Base-by-base conservation (phyloP, 2,329 filamentous ascomycete species). In the Colletotrichum trifolii region DNA sequence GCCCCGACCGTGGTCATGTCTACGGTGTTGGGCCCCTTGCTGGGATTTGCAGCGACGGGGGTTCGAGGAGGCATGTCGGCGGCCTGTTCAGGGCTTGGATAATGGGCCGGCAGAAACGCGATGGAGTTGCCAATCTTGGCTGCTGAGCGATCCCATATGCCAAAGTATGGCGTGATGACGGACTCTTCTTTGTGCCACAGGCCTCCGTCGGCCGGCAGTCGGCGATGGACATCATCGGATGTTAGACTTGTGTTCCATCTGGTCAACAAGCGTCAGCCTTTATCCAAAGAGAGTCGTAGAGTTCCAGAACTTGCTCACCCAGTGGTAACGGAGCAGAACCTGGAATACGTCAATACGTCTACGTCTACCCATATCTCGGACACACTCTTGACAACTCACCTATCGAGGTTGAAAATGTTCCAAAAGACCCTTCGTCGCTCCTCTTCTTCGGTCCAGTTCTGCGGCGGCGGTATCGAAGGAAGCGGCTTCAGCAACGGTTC, bases 141-240 rank as follows among this genome's bases (percentile, higher is more conserved):
- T 0, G 72, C 72, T 0, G 79, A 78, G 6, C 74, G 72, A 43
- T 83, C 80, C 76, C 79, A 81, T 8, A 83, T 81, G 1, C 80
- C 79, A 13, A 83, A 81, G 58, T 76, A 83, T 0, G 81, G 80
- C 0, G 81, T 81, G 1, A 69, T 64, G 0, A 81, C 77, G 0
- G 78, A 71, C 64, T 80, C 67, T 64, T 76, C 71, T 49, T 76
- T 74, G 15, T 76, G 73, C 81, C 81, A 83, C 4, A 77, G 68
- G 0, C 72, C 74, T 1, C 81, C 81, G 33, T 82, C 80, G 7
- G 75, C 75, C 0, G 75, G 75, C 0, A 77, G 60, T 10, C 75
- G 67, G 25, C 73, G 68, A 0, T 70, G 68, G 4, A 76, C 74
- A 25, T 76, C 73, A 4, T 72, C 73, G 0, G 74, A 74, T 2